phyloP scores from a whole-genome alignment of 116 monocot species.

The Posidonia oceanica region DNA sequence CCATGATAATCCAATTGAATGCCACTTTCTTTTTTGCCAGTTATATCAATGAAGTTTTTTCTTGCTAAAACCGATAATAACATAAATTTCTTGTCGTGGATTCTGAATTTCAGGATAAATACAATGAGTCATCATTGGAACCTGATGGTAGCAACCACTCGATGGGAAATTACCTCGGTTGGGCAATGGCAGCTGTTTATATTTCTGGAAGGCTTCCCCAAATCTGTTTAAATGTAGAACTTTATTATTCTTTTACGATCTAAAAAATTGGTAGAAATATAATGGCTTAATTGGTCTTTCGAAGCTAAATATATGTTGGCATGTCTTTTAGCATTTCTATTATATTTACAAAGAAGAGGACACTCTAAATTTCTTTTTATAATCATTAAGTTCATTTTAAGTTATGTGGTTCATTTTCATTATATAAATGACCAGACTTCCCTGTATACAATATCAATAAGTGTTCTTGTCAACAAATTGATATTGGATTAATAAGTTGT shows the following conservation, averaged over 20 bases:
- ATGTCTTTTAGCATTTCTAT: too few species aligned
- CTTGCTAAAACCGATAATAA: not conserved
- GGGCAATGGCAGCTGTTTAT: conserved; percentile 81
- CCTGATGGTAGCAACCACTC: not conserved
- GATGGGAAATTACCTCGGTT: conserved; percentile 51
- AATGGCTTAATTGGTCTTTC: not conserved
- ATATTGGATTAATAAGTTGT: too few species aligned
- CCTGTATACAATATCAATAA: too few species aligned
- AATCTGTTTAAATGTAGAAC: conserved; percentile 46
- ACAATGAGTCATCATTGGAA: not conserved
- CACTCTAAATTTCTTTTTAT: too few species aligned
- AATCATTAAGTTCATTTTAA: too few species aligned
- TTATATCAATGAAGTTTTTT: not conserved
- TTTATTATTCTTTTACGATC: not conserved
- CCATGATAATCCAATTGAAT: not conserved
- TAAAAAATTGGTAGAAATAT: not conserved
- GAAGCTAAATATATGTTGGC: not conserved
- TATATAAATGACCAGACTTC: too few species aligned
- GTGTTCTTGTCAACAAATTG: too few species aligned
- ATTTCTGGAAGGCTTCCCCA: conserved; percentile 87
- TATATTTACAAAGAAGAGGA: too few species aligned
- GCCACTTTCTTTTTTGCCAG: too few species aligned
- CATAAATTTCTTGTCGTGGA: not conserved
- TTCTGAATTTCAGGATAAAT: conserved; percentile 1
- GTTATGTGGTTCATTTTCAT: too few species aligned